Evolutionary conservation across 192 early-diverging fungal species (phyloP).

Genomic region (Funneliformis mosseae): DNA sequence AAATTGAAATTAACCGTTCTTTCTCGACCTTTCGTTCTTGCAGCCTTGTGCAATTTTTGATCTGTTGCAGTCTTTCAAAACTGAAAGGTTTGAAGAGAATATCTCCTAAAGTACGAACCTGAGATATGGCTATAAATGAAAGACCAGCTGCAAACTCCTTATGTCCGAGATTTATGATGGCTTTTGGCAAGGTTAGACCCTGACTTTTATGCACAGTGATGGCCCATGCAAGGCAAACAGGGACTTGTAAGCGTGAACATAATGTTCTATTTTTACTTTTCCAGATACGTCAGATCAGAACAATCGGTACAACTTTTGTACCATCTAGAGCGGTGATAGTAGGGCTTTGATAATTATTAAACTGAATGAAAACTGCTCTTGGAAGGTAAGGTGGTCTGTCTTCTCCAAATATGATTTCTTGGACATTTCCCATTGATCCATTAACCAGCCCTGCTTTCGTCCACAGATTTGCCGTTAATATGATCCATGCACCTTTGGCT

Average conservation of each 20-base stretch:
- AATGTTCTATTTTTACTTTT: not conserved
- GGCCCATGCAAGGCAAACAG: too few species aligned
- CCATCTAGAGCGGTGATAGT: not conserved
- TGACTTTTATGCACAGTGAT: too few species aligned
- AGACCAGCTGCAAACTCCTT: too few species aligned
- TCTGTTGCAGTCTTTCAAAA: too few species aligned
- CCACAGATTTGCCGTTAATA: not conserved
- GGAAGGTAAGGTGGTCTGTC: not conserved
- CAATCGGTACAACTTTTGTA: not conserved
- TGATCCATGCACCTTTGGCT: not conserved
- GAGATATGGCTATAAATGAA: too few species aligned
- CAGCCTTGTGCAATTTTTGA: too few species aligned
- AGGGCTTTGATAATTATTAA: not conserved
- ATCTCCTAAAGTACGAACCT: too few species aligned
- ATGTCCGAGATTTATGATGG: too few species aligned
- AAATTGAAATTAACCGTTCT: too few species aligned
- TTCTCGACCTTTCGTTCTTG: too few species aligned
- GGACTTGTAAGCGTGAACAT: not conserved
- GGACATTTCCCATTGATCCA: not conserved
- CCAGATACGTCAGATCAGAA: not conserved
- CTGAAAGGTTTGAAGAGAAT: too few species aligned
- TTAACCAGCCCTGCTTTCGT: not conserved
- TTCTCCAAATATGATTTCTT: not conserved
- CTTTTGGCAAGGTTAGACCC: not conserved
- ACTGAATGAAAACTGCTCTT: not conserved